Base-by-base conservation (phyloP, 2,329 filamentous ascomycete species). In the Penicillium sp. region DNA sequence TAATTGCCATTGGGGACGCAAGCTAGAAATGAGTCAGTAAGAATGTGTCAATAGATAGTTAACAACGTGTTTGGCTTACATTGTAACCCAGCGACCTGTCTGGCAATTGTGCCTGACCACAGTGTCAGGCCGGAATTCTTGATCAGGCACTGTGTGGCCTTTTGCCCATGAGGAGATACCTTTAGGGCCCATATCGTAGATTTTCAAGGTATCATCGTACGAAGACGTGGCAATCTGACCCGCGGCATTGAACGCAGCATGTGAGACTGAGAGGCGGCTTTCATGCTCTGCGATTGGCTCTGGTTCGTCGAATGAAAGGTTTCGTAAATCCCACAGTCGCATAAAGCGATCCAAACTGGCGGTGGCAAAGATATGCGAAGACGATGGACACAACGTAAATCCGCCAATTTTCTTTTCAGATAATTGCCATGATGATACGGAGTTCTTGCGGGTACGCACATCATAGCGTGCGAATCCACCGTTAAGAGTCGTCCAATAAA, bases 361-460 rank as follows among this genome's bases (percentile, higher is more conserved):
- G 0, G 95, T 98, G 0, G 92, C 91, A 0, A 96, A 76, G 4
- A 96, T 84, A 68, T 98, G 90, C 0, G 92, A 87, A 2, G 91
- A 84, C 0, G 87, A 73, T 0, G 95, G 93, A 66, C 96, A 88
- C 2, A 97, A 75, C 0, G 88, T 90, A 74, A 98, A 98, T 0
- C 95, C 95, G 19, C 95, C 95, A 53, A 99, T 97, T 70, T 99
- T 99, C 73, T 96, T 93, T 52, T 96, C 92, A 0, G 88, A 90
- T 0, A 98, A 79, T 9, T 85, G 82, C 84, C 91, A 96, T 1
- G 90, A 78, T 16, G 91, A 84, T 0, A 84, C 82, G 3, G 85
- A 80, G 7, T 76, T 76, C 0, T 81, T 73, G n/a, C 59, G 77
- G 0, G 83, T 81, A 8, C 93, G 86, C 53, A 89, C 82, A 68